Conservation (phyloP, 805 yeast genomes). For the Kodamaea leandrae region DNA sequence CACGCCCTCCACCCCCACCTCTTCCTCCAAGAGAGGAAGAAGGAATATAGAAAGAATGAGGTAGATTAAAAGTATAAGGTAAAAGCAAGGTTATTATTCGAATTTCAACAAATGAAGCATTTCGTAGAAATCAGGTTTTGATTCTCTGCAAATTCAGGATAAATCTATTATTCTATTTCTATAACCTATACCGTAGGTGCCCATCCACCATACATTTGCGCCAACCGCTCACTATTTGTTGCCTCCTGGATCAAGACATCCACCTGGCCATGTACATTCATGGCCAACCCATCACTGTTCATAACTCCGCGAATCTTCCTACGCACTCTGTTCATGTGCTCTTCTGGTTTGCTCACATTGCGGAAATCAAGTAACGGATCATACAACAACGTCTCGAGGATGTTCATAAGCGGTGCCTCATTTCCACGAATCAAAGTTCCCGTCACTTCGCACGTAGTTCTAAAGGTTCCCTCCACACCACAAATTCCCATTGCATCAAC, state of each 20-base stretch:
- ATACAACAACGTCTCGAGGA: slow-evolving; percentile 86
- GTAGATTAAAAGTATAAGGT: no score
- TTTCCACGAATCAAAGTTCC: slow-evolving; percentile 67
- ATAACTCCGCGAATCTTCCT: slow-evolving; percentile 81
- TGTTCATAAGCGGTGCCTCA: slow-evolving; percentile 83
- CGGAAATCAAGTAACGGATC: slow-evolving; percentile 89
- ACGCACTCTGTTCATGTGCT: slow-evolving; percentile 68
- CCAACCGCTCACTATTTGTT: slow-evolving; percentile 62
- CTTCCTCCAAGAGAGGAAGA: no score
- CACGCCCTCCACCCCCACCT: no score
- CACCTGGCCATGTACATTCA: slow-evolving; percentile 90
- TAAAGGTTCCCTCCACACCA: slow-evolving; percentile 86
- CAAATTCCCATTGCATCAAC: slow-evolving; percentile 86
- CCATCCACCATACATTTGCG: slow-evolving; percentile 96
- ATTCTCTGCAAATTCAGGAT: no score
- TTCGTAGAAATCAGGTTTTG: no score
- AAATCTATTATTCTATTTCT: neutral
- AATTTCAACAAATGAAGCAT: no score
- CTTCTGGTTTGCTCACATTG: slow-evolving; percentile 51
- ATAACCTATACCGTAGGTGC: slow-evolving; percentile 31
- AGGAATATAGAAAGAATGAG: no score
- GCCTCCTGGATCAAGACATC: slow-evolving; percentile 86
- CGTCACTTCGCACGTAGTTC: slow-evolving; percentile 83
- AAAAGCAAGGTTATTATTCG: no score
- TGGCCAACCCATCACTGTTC: slow-evolving; percentile 74